phyloP scores from a whole-genome alignment of 306 rosid species.

The Prosopis cineraria region DNA sequence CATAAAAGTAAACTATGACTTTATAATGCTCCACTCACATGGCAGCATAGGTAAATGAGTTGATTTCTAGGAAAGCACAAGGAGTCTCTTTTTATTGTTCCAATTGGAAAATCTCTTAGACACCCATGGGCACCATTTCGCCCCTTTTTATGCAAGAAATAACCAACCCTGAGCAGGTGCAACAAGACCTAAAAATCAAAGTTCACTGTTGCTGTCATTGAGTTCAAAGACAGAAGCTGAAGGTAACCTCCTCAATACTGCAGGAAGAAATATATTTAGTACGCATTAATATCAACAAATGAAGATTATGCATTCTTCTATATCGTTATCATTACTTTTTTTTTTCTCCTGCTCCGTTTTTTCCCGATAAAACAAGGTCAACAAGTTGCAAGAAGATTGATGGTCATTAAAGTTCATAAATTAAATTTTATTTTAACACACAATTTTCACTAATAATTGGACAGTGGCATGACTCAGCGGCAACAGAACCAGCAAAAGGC shows the following conservation, averaged over 20 bases:
- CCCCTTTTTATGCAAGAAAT: conserved; percentile 77
- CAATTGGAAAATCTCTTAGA: conserved; percentile 66
- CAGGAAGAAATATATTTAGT: conserved; percentile 35
- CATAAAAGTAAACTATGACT: background rate
- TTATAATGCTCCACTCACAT: conserved; percentile 56
- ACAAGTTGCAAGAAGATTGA: background rate
- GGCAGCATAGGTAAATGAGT: conserved; percentile 83
- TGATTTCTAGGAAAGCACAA: conserved; percentile 83
- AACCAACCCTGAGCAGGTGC: conserved; percentile 95
- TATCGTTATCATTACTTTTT: background rate
- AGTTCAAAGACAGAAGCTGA: conserved; percentile 60
- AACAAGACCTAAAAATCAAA: conserved; percentile 77
- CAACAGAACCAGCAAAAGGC: background rate
- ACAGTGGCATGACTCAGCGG: background rate
- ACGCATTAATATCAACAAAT: conserved; percentile 15
- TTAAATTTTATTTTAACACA: background rate
- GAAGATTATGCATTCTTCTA: background rate
- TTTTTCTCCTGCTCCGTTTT: background rate
- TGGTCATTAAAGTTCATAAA: background rate
- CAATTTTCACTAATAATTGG: background rate
- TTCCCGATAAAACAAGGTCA: conserved; percentile 12
- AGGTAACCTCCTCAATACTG: conserved; percentile 91
- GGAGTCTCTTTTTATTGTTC: conserved; percentile 91
- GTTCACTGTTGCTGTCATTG: conserved; percentile 32
- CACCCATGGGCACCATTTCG: conserved; percentile 58